phyloP scores from a whole-genome alignment of 2,329 filamentous ascomycete species.

The Calonectria leucothoes region DNA sequence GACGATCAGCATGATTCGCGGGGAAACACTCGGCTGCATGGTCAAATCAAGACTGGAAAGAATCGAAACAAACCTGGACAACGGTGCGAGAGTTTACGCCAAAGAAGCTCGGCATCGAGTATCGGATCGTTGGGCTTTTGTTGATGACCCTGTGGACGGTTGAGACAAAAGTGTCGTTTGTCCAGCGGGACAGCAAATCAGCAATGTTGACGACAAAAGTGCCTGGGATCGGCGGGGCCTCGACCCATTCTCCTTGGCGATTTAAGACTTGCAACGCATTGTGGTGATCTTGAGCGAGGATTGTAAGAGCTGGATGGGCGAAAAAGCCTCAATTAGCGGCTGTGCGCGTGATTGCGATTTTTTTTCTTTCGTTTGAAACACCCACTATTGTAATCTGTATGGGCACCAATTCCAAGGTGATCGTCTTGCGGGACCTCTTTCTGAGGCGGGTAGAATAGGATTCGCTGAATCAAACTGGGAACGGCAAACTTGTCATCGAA shows the following conservation, averaged over 20 bases:
- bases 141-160: background rate
- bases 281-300: background rate
- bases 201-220: background rate
- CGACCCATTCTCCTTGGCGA: background rate
- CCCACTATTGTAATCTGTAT: background rate
- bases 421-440: background rate
- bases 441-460: background rate
- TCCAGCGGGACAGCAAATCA: background rate
- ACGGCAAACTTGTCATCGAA: conserved; percentile 1
- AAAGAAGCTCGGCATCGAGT: background rate
- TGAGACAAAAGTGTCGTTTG: background rate
- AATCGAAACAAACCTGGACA: background rate
- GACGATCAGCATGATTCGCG: background rate
- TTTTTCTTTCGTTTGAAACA: no score
- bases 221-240: background rate
- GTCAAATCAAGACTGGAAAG: background rate
- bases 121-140: background rate
- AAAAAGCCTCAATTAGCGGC: background rate
- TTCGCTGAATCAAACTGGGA: background rate
- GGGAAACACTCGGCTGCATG: background rate
- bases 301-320: background rate
- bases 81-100: background rate
- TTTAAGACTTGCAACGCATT: background rate
- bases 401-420: background rate
- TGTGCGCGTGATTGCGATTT: background rate